phyloP scores from a whole-genome alignment of 2,329 filamentous ascomycete species.

The Diaporthe vaccinii region DNA sequence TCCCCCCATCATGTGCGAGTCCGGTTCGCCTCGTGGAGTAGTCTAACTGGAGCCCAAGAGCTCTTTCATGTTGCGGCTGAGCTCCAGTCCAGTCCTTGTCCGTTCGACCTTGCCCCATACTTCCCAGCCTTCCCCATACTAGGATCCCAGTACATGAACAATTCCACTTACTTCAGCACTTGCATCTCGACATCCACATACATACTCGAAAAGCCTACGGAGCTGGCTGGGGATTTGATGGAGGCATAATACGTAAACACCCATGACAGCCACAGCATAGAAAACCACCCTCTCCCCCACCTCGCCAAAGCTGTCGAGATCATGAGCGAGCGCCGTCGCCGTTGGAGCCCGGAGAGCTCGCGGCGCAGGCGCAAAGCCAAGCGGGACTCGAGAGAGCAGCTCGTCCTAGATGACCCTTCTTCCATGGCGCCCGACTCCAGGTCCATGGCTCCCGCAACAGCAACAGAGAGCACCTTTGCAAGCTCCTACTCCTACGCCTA shows the following conservation, averaged over 20 bases:
- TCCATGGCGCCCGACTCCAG: conserved; percentile 40
- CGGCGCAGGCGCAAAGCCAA: conserved; percentile 64
- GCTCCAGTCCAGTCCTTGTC: conserved; percentile 9
- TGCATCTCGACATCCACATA: conserved; percentile 17
- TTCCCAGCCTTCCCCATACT: conserved; percentile 40
- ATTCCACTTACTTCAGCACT: conserved; percentile 24
- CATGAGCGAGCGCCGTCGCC: conserved; percentile 68
- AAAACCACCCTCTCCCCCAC: neutral
- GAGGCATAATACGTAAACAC: conserved; percentile 26
- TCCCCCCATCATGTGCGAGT: conserved; percentile 16
- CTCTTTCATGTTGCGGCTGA: conserved; percentile 11
- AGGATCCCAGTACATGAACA: conserved; percentile 34
- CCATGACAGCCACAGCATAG: conserved; percentile 32
- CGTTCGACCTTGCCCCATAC: conserved; percentile 26
- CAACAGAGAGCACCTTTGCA: conserved; percentile 35
- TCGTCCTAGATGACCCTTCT: conserved; percentile 46
- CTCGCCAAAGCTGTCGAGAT: conserved; percentile 52
- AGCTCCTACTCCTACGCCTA: conserved; percentile 33
- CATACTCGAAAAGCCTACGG: neutral
- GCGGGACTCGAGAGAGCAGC: conserved; percentile 57
- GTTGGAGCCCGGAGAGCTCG: conserved; percentile 69
- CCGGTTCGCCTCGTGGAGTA: conserved; percentile 23
- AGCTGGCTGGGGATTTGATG: neutral
- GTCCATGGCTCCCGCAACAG: conserved; percentile 30
- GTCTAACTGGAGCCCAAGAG: conserved; percentile 36